A percentile compares a stretch with the other conserved stretches of the same genome.
Evolutionary conservation across 169 alveolate species (phyloP).

Genomic region (Plasmodium fragile): DNA sequence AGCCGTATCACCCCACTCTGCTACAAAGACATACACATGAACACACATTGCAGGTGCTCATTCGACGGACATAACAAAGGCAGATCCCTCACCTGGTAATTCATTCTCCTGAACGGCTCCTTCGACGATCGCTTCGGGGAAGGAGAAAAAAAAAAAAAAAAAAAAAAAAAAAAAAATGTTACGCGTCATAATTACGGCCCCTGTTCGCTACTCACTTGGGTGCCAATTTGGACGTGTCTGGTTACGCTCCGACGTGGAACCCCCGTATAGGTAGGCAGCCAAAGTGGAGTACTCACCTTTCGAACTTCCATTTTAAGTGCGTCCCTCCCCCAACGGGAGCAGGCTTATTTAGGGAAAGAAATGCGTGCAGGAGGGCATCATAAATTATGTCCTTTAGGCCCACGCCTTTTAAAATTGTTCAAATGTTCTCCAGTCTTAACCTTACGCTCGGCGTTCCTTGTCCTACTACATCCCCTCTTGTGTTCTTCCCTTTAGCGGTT

Average conservation of each 20-base stretch:
- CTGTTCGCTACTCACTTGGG: not conserved
- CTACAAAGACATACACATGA: not conserved
- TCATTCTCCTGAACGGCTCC: slow-evolving; percentile 48
- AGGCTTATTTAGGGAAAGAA: not conserved
- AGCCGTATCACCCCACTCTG: not conserved
- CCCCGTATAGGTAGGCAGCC: not conserved
- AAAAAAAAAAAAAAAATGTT: slow-evolving; percentile 3
- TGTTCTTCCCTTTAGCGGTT: not conserved
- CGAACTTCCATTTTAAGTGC: not conserved
- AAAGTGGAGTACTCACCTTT: not conserved
- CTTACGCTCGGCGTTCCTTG: not conserved
- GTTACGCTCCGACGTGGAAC: not conserved
- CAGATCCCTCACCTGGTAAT: slow-evolving; percentile 26
- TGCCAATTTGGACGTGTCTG: not conserved
- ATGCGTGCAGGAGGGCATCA: not conserved
- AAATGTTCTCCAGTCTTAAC: not conserved
- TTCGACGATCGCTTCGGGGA: slow-evolving; percentile 70
- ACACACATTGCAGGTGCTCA: not conserved
- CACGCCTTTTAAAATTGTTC: not conserved
- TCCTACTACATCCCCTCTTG: not conserved
- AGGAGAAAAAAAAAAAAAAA: not conserved
- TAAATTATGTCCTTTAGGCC: not conserved
- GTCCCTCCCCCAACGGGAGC: not conserved
- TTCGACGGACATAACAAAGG: not conserved
- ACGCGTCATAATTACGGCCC: not conserved